Percentiles rank a stretch among this genome's conserved stretches.
phyloP scores from a whole-genome alignment of 2,329 filamentous ascomycete species.

The Furcasterigmium furcatum region DNA sequence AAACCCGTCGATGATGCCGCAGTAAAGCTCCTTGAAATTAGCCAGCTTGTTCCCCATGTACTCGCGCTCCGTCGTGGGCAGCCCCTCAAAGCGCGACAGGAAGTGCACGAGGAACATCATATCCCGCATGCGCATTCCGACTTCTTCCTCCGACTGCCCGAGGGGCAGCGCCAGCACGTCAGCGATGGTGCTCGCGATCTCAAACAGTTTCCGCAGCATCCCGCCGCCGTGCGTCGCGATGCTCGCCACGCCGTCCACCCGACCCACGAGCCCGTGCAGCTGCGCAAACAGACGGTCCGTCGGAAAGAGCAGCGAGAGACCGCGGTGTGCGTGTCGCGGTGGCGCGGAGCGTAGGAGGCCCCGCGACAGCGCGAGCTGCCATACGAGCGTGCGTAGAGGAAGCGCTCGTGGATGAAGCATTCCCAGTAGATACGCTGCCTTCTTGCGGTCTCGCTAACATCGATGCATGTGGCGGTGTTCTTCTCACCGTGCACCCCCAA shows the following conservation, averaged over 20 bases:
- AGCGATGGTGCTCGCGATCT: conserved; percentile 57
- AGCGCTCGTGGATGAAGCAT: conserved; percentile 55
- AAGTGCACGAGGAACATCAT: conserved; percentile 49
- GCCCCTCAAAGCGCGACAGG: conserved; percentile 43
- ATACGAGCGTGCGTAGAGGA: conserved; percentile 39
- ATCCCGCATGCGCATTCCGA: conserved; percentile 45
- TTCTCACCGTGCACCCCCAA: conserved; percentile 34
- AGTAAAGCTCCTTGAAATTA: no score
- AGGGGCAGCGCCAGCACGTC: conserved; percentile 52
- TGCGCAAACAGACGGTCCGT: conserved; percentile 32
- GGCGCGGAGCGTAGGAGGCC: conserved; percentile 32
- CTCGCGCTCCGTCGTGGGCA: no score
- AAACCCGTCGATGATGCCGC: no score
- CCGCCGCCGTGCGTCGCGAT: conserved; percentile 53
- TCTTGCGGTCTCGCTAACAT: no score
- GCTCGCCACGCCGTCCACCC: conserved; percentile 31
- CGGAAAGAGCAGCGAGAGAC: conserved; percentile 34
- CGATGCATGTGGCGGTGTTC: neutral
- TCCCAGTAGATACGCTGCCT: conserved; percentile 55
- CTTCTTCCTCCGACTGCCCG: conserved; percentile 40
- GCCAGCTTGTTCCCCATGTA: no score
- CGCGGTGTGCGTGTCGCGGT: conserved; percentile 26
- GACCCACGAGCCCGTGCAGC: conserved; percentile 31
- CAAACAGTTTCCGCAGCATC: conserved; percentile 57
- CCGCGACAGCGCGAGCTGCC: conserved; percentile 37